phyloP scores from a whole-genome alignment of 768 basidiomycete species.

The Dioszegia hungarica region DNA sequence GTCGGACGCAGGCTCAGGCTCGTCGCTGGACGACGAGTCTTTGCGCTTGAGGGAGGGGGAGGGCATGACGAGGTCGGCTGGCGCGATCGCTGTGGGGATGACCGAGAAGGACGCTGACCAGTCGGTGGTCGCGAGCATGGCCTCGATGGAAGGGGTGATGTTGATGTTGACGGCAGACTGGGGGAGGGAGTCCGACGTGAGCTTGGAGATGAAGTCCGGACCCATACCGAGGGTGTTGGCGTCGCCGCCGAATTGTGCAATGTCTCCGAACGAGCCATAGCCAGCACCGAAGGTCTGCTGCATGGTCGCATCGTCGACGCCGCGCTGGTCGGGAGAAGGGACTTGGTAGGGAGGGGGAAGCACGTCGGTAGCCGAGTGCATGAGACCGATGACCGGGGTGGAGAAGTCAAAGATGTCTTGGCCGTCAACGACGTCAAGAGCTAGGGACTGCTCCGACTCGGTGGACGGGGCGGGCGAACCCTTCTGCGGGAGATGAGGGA shows the following conservation, averaged over 20 bases:
- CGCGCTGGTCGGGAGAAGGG: slow-evolving; percentile 2
- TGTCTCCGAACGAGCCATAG: slow-evolving; percentile 24
- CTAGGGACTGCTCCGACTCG: slow-evolving; percentile 33
- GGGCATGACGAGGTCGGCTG: slow-evolving; percentile 5
- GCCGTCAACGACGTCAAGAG: slow-evolving; percentile 25
- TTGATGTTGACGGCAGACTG: slow-evolving; percentile 11
- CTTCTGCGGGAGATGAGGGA: slow-evolving; percentile 8
- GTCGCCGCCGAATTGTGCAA: slow-evolving; percentile 3
- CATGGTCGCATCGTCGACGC: slow-evolving; percentile 31
- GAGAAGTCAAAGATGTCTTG: slow-evolving; percentile 18
- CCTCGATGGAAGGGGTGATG: neutral
- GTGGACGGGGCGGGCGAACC: slow-evolving; percentile 27
- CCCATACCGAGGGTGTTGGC: slow-evolving; percentile 11
- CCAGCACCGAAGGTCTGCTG: slow-evolving; percentile 24
- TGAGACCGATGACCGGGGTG: slow-evolving; percentile 18
- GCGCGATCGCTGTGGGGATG: slow-evolving; percentile 1
- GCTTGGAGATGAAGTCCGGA: slow-evolving; percentile 20
- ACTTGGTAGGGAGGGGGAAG: neutral
- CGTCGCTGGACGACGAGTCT: slow-evolving; percentile 12
- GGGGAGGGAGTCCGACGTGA: slow-evolving; percentile 11
- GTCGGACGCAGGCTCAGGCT: too few relatives aligned
- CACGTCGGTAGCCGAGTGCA: slow-evolving; percentile 13
- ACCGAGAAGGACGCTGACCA: neutral
- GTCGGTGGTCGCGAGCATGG: slow-evolving; percentile 1
- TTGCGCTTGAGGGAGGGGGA: slow-evolving; percentile 26